Conservation (phyloP, 202 grass and related monocot genomes). For the Brachypodium distachyon region DNA sequence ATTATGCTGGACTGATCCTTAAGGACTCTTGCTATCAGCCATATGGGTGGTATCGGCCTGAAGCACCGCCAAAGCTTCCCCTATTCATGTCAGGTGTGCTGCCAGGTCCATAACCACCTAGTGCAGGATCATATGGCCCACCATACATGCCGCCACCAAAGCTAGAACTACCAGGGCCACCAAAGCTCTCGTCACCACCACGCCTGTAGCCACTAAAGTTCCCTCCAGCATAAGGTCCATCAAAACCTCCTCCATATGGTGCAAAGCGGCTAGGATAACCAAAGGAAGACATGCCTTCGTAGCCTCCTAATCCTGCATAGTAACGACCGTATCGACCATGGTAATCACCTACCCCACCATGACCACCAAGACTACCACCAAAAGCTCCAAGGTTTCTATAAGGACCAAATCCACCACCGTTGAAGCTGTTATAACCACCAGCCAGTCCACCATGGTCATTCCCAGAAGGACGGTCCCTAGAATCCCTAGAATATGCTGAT, state of each 20-base stretch:
- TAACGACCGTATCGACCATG: slow-evolving; percentile 47
- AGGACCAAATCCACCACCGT: slow-evolving; percentile 40
- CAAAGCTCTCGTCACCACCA: slow-evolving; percentile 39
- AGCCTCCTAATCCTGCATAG: slow-evolving; percentile 44
- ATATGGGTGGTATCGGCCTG: slow-evolving; percentile 80
- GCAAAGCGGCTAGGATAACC: slow-evolving; percentile 52
- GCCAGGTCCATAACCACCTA: slow-evolving; percentile 47
- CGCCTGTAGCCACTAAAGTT: slow-evolving; percentile 45
- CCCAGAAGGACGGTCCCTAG: slow-evolving; percentile 62
- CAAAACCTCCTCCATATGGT: slow-evolving; percentile 60
- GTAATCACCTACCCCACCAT: slow-evolving; percentile 42
- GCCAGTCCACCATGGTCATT: slow-evolving; percentile 37
- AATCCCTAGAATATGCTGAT: slow-evolving; percentile 58
- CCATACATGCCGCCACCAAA: slow-evolving; percentile 34
- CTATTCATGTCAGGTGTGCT: slow-evolving; percentile 45
- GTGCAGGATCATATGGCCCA: slow-evolving; percentile 50
- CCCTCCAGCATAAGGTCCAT: slow-evolving; percentile 33
- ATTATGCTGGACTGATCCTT: not conserved
- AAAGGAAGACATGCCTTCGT: slow-evolving; percentile 26
- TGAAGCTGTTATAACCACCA: slow-evolving; percentile 31
- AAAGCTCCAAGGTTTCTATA: slow-evolving; percentile 48
- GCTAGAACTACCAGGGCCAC: slow-evolving; percentile 47
- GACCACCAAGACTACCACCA: slow-evolving; percentile 28
- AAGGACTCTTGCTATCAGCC: slow-evolving; percentile 20
- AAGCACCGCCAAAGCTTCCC: slow-evolving; percentile 41